Conservation (phyloP, 495 filamentous ascomycete genomes). For the Neurospora sp. region DNA sequence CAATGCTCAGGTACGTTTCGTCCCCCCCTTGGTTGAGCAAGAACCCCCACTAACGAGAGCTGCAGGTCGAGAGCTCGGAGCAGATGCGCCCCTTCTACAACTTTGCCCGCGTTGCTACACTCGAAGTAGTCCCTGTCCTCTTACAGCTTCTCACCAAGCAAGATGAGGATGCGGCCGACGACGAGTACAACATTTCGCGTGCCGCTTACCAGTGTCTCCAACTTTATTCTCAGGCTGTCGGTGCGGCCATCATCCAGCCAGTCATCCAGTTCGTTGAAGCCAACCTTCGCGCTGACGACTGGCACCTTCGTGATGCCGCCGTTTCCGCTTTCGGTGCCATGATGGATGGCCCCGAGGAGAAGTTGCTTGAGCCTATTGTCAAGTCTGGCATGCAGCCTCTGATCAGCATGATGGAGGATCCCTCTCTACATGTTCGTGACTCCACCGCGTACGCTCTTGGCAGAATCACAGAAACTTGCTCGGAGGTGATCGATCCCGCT, state of each 20-base stretch:
- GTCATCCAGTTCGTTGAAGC: conserved; percentile 85
- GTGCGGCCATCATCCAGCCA: conserved; percentile 64
- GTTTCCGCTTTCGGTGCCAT: conserved; percentile 98
- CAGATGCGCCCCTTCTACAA: conserved; percentile 84
- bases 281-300: conserved; percentile 82
- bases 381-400: conserved; percentile 88
- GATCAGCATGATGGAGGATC: conserved; percentile 93
- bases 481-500: conserved; percentile 75
- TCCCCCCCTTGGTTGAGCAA: not conserved
- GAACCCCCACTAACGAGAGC: conserved; percentile 12
- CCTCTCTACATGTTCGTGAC: conserved; percentile 79
- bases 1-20: conserved; percentile 64
- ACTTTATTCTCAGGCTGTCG: conserved; percentile 87
- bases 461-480: conserved; percentile 84
- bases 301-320: conserved; percentile 87
- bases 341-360: conserved; percentile 94
- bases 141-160: conserved; percentile 84
- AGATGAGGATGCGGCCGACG: conserved; percentile 91
- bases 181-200: conserved; percentile 93
- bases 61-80: conserved; percentile 53
- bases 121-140: conserved; percentile 87
- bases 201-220: conserved; percentile 95
- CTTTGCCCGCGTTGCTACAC: conserved; percentile 79
- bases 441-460: conserved; percentile 96
- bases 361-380: conserved; percentile 77